These are phyloP conservation scores for Trichoderma sp. DNA, from an alignment of 2,329 filamentous ascomycete genomes.

Conservation along the genomic window DNA sequence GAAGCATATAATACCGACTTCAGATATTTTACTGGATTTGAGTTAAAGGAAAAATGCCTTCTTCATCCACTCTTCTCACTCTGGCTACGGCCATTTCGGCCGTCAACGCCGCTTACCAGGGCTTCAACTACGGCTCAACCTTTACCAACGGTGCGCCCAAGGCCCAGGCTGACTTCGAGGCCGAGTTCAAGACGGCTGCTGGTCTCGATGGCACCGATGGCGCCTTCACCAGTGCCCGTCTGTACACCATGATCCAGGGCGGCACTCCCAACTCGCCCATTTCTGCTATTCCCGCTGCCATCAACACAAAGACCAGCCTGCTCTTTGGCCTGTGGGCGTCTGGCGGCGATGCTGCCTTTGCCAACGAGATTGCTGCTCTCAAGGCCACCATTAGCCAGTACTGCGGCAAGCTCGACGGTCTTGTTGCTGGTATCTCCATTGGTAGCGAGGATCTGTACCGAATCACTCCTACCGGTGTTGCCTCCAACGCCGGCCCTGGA, in stretches of 20 bases:
- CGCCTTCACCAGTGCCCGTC: constrained; percentile 65
- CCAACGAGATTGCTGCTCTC: constrained; percentile 74
- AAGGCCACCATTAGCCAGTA: constrained; percentile 68
- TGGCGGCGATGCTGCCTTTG: constrained; percentile 61
- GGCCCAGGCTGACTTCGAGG: constrained; percentile 65
- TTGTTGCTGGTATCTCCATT: constrained; percentile 80
- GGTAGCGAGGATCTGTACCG: constrained; percentile 88
- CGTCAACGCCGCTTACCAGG: constrained; percentile 50
- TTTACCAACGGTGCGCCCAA: constrained; percentile 63
- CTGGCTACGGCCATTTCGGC: constrained; percentile 39
- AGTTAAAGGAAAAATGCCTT: constrained; percentile 35
- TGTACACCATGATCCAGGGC: constrained; percentile 76
- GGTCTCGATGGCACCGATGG: constrained; percentile 63
- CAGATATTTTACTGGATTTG: neutral
- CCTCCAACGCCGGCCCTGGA: constrained; percentile 63
- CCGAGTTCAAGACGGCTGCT: constrained; percentile 67
- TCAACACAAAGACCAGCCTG: constrained; percentile 74
- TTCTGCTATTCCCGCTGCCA: constrained; percentile 77
- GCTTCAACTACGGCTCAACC: constrained; percentile 73
- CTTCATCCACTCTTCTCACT: constrained; percentile 35
- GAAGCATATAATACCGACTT: neutral
- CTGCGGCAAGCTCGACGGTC: constrained; percentile 62
- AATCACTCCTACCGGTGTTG: constrained; percentile 68
- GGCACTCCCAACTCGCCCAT: constrained; percentile 66
- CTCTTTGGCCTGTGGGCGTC: constrained; percentile 86